A percentile compares a stretch with the other conserved stretches of the same genome.
Conservation (phyloP, 192 early-diverging fungal genomes). For the Lobulomyces angularis region DNA sequence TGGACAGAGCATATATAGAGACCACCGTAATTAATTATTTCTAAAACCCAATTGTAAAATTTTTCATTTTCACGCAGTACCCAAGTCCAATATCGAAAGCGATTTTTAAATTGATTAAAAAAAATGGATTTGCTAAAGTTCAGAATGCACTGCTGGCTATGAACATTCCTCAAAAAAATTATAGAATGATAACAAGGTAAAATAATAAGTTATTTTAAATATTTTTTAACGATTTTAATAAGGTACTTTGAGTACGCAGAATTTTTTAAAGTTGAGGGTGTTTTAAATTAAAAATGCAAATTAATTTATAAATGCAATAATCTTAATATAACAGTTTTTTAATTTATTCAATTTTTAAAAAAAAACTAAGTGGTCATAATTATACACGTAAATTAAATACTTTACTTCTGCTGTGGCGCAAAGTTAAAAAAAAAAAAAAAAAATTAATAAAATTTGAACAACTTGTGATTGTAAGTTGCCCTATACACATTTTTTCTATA, state of each 20-base stretch:
- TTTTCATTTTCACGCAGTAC: conserved; percentile 39
- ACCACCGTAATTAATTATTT: conserved; percentile 50
- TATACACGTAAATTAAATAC: no score
- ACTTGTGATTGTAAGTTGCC: no score
- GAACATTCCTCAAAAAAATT: conserved; percentile 67
- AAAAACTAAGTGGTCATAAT: no score
- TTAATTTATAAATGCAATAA: no score
- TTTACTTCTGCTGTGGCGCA: no score
- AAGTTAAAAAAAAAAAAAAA: no score
- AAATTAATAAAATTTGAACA: no score
- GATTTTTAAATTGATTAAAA: conserved; percentile 72
- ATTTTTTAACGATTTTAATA: conserved; percentile 4
- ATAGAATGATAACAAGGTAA: conserved; percentile 50
- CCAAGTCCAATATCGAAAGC: conserved; percentile 76
- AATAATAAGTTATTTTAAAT: conserved; percentile 3
- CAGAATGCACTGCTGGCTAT: conserved; percentile 80
- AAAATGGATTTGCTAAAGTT: conserved; percentile 85
- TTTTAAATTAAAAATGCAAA: no score
- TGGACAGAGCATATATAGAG: conserved; percentile 86
- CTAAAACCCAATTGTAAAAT: background rate
- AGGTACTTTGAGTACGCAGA: conserved; percentile 46
- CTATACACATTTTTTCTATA: no score
- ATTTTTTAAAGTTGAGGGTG: conserved; percentile 21
- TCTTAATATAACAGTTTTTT: no score
- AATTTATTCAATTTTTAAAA: no score